Conservation (phyloP, 805 yeast species). For the Candida gorgasii region DNA sequence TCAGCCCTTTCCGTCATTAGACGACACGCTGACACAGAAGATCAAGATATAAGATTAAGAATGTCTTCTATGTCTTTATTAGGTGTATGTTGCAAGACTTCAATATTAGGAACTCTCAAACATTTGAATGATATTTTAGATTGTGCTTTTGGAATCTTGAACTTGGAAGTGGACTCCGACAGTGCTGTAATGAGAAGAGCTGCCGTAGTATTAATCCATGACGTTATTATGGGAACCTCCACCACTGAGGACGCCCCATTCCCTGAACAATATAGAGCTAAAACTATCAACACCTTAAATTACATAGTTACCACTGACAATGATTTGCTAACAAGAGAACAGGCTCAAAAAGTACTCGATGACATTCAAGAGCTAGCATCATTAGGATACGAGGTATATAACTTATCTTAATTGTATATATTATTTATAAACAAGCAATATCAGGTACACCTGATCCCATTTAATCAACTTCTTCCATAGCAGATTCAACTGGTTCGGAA, state of each 20-base stretch:
- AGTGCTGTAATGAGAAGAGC: conserved; percentile 69
- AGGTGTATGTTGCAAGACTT: conserved; percentile 66
- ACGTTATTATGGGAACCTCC: conserved; percentile 51
- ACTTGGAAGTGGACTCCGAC: conserved; percentile 48
- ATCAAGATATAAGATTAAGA: conserved; percentile 60
- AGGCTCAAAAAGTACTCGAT: conserved; percentile 41
- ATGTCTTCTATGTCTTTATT: conserved; percentile 86
- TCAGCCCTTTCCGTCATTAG: conserved; percentile 43
- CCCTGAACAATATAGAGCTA: conserved; percentile 49
- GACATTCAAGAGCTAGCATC: conserved; percentile 30
- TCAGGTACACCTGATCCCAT: neutral
- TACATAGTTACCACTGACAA: conserved; percentile 49
- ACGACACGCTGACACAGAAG: conserved; percentile 22
- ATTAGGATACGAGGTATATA: conserved; percentile 15
- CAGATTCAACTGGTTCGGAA: conserved; percentile 81
- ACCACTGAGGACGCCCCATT: conserved; percentile 49
- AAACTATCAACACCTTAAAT: conserved; percentile 42
- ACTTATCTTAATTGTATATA: conserved; percentile 2
- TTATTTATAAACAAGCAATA: conserved; percentile 11
- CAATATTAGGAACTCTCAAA: conserved; percentile 52
- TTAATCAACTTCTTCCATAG: conserved; percentile 99
- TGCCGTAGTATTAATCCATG: conserved; percentile 68
- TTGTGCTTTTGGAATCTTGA: conserved; percentile 74
- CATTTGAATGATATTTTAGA: conserved; percentile 63
- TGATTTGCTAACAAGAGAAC: conserved; percentile 62